These are phyloP conservation scores for Rusavskia elegans DNA, from an alignment of 495 filamentous ascomycete genomes.

Conservation along the genomic window DNA sequence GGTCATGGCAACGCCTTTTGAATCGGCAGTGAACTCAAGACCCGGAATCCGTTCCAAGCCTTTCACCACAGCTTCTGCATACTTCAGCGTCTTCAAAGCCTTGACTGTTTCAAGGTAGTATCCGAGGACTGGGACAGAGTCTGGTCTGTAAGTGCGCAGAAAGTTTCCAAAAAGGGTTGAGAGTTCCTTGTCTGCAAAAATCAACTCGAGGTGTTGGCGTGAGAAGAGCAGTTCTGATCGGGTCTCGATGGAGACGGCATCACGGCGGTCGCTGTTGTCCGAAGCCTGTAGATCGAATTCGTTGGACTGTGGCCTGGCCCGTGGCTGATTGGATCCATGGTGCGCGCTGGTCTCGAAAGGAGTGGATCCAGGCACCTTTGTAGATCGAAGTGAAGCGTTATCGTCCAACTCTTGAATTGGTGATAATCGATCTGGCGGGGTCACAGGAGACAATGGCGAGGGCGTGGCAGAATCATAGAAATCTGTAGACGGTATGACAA, in stretches of 20 bases:
- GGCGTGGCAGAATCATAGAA: background rate
- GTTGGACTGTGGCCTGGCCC: background rate
- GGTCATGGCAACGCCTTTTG: slow-evolving; percentile 31
- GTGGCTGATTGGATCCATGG: background rate
- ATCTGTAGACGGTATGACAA: background rate
- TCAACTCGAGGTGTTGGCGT: slow-evolving; percentile 39
- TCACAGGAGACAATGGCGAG: background rate
- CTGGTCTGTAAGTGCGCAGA: slow-evolving; percentile 52
- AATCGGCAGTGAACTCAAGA: slow-evolving; percentile 27
- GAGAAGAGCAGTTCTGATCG: slow-evolving; percentile 51
- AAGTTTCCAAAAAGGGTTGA: slow-evolving; percentile 48
- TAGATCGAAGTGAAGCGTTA: background rate
- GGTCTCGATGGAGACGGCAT: slow-evolving; percentile 30
- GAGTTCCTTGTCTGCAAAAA: slow-evolving; percentile 48
- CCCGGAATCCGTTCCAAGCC: slow-evolving; percentile 31
- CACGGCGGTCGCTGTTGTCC: background rate
- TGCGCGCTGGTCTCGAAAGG: background rate
- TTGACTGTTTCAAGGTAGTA: slow-evolving; percentile 53
- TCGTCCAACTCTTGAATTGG: background rate
- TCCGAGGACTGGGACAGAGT: slow-evolving; percentile 48
- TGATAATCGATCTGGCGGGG: background rate
- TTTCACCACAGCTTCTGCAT: slow-evolving; percentile 46
- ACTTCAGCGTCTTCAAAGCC: slow-evolving; percentile 52
- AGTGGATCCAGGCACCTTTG: background rate
- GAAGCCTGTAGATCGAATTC: background rate